These are phyloP conservation scores for Thraustochytrium striatum DNA, from an alignment of 352 stramenopile species.

Conservation along the genomic window DNA sequence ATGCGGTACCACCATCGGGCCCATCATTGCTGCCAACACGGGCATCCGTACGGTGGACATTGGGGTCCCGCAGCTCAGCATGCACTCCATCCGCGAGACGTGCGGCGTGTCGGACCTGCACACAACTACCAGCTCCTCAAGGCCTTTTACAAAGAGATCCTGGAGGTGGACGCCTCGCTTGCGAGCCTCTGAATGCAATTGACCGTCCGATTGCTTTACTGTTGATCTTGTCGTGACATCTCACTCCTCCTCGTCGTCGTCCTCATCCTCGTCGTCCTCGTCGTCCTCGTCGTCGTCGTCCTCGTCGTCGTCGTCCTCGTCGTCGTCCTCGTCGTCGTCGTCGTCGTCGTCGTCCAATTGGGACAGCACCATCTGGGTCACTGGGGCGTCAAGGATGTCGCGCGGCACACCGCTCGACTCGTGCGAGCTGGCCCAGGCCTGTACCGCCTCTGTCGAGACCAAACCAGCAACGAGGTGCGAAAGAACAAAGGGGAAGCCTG, in stretches of 20 bases:
- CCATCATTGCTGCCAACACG: constrained; percentile 86
- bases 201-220: no score
- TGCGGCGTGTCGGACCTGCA: constrained; percentile 63
- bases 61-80: constrained; percentile 90
- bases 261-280: constrained; percentile 61
- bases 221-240: not conserved
- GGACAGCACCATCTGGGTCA: constrained; percentile 16
- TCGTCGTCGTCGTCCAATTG: not conserved
- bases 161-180: not conserved
- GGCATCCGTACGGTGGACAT: constrained; percentile 95
- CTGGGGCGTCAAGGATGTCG: not conserved
- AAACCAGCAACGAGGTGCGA: not conserved
- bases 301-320: constrained; percentile 65
- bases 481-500: constrained; percentile 29
- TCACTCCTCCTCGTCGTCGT: constrained; percentile 55
- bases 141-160: not conserved
- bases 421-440: not conserved
- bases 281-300: constrained; percentile 68
- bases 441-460: not conserved
- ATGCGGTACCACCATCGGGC: constrained; percentile 94
- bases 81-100: constrained; percentile 95
- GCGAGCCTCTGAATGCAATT: no score
- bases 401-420: not conserved
- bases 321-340: constrained; percentile 55
- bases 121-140: not conserved